Percentiles rank a stretch among this genome's conserved stretches.
Conservation (phyloP, 345 rosid genomes). For the Lagerstroemia speciosa region DNA sequence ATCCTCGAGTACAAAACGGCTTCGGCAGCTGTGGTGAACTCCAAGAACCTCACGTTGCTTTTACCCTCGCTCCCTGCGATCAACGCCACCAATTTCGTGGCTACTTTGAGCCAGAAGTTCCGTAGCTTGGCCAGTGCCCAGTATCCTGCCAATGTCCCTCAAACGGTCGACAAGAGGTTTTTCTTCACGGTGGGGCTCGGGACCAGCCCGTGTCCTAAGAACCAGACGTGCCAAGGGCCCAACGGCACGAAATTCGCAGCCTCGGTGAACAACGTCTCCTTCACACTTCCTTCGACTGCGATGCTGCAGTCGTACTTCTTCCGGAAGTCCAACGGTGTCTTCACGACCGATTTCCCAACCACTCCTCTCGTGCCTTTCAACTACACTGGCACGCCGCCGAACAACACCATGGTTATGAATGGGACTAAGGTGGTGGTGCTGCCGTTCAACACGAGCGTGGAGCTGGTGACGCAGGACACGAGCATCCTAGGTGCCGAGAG, state of each 20-base stretch:
- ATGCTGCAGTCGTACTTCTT: constrained; percentile 47
- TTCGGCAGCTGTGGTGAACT: neutral
- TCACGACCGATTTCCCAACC: constrained; percentile 45
- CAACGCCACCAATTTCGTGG: constrained; percentile 38
- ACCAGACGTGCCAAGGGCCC: constrained; percentile 72
- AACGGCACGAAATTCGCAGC: constrained; percentile 58
- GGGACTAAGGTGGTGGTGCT: constrained; percentile 53
- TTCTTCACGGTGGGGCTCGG: constrained; percentile 64
- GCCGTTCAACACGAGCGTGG: constrained; percentile 54
- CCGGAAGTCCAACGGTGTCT: constrained; percentile 37
- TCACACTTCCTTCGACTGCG: constrained; percentile 43
- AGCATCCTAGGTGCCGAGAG: constrained; percentile 61
- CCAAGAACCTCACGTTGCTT: constrained; percentile 14
- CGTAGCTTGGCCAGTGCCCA: constrained; percentile 40
- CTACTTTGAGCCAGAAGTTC: constrained; percentile 37
- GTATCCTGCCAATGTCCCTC: constrained; percentile 59
- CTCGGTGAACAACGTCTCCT: constrained; percentile 54
- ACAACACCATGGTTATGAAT: constrained; percentile 40
- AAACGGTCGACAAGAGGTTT: constrained; percentile 24
- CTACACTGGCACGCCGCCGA: constrained; percentile 69
- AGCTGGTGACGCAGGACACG: constrained; percentile 71
- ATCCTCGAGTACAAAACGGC: constrained; percentile 44
- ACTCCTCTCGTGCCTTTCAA: constrained; percentile 45
- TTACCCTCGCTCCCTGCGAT: constrained; percentile 52
- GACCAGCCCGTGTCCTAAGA: constrained; percentile 45